A percentile compares a stretch with the other conserved stretches of the same genome.
phyloP scores from a whole-genome alignment of 164 flowering plant species.

The Malania oleifera region DNA sequence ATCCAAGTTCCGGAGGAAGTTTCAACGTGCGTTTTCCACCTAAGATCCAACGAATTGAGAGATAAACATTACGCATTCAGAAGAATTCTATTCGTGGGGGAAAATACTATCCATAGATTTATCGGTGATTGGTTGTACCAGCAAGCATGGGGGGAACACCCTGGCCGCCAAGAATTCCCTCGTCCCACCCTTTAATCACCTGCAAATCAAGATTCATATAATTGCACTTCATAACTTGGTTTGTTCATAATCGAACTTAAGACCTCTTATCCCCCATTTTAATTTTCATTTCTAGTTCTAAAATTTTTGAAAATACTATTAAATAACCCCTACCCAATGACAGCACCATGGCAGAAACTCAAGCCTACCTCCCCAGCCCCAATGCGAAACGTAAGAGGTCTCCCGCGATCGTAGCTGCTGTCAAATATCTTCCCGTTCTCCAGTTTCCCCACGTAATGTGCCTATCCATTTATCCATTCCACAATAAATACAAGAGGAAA shows the following conservation, averaged over 20 bases:
- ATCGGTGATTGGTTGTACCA: slow-evolving; percentile 32
- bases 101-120: too few relatives aligned
- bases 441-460: slow-evolving; percentile 80
- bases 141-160: slow-evolving; percentile 94
- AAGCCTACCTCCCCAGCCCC: slow-evolving; percentile 81
- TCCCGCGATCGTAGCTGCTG: slow-evolving; percentile 88
- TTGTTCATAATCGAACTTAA: too few relatives aligned
- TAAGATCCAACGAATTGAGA: slow-evolving; percentile 6
- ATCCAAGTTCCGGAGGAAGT: slow-evolving; percentile 81
- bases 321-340: not conserved
- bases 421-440: slow-evolving; percentile 82
- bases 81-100: not conserved
- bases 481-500: not conserved
- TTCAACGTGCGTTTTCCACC: slow-evolving; percentile 78
- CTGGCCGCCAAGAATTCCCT: slow-evolving; percentile 76
- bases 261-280: too few relatives aligned
- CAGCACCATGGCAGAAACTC: not conserved
- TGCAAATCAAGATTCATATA: too few relatives aligned
- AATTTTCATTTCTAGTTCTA: too few relatives aligned
- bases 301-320: not conserved
- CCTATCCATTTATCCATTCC: slow-evolving; percentile 31
- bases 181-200: slow-evolving; percentile 97
- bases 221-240: too few relatives aligned
- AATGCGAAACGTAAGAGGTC: slow-evolving; percentile 77
- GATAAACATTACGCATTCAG: not conserved